Evolutionary conservation across 108 stramenopile genomes (phyloP), one percentile per base, ranked within the genome.

Genomic region (Skeletonema marinoi): DNA sequence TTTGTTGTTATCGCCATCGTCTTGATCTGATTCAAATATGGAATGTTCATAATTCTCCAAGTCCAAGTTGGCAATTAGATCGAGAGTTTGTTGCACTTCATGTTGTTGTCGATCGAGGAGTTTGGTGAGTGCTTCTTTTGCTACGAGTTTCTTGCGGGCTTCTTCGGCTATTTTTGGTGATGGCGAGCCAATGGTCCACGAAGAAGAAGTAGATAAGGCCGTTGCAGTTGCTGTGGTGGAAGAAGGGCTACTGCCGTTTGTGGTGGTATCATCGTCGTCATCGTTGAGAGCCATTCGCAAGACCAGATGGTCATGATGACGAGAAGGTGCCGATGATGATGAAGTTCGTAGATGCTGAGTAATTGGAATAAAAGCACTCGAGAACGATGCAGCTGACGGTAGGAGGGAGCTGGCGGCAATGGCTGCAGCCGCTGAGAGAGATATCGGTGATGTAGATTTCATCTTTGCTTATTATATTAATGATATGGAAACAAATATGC

Each of bases 21-120:
- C 60, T 25, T 74, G 19, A 14, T 74, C 70, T 6, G 54, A 35
- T 32, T 19, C 44, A 71, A 33, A 36, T 17, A 32, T 21, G 33
- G 19, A 56, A 21, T 56, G 54, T 25, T 56, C 54, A 65, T 65
- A 65, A 10, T n/a, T n/a, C 64, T 65, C 64, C 64, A 65, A 65
- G 1, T 65, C 64, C 64, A 65, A 65, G 3, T 65, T 65, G 64
- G 64, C 64, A 46, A 88, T 65, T 7, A 88, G 80, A 19, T 75
- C 77, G 42, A 84, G 63, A 0, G 85, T 88, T 75, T 85, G 71
- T 36, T 75, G 67, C 0, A 88, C 66, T 31, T 88, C 85, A 19
- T 56, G 50, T 60, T 80, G 71, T 77, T 89, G 88, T 60, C 81
- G 59, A 50, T 75, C 78, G 9, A 85, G 58, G 8, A 89, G 70